Conservation (phyloP, 2,329 filamentous ascomycete species). For the Colletotrichum acutatum region DNA sequence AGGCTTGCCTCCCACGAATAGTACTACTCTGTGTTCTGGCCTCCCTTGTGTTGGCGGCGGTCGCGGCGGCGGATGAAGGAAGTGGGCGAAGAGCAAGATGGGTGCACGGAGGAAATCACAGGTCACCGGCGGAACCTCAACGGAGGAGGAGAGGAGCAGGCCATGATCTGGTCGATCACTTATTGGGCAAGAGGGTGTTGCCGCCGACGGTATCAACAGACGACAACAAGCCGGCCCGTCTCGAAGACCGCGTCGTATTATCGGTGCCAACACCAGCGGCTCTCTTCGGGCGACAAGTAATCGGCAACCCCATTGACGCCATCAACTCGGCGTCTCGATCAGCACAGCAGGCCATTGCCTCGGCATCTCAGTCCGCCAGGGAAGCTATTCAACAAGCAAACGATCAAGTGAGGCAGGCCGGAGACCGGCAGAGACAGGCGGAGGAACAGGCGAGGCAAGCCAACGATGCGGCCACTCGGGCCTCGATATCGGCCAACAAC, state of each 20-base stretch:
- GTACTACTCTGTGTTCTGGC: constrained; percentile 16
- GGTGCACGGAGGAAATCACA: constrained; percentile 2
- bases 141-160: background rate
- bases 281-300: constrained; percentile 23
- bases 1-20: constrained; percentile 32
- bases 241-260: constrained; percentile 31
- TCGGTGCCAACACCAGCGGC: constrained; percentile 25
- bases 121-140: constrained; percentile 13
- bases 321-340: constrained; percentile 32
- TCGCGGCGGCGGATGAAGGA: background rate
- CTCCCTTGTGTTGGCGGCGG: constrained; percentile 2
- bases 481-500: constrained; percentile 39
- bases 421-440: constrained; percentile 39
- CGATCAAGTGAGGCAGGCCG: constrained; percentile 39
- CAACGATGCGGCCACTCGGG: constrained; percentile 39
- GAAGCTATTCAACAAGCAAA: constrained; percentile 41
- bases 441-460: constrained; percentile 38
- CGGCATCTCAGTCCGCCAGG: constrained; percentile 29
- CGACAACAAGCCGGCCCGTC: constrained; percentile 11
- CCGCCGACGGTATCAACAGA: constrained; percentile 26
- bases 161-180: background rate
- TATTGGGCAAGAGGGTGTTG: background rate
- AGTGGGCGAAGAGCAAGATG: constrained; percentile 14
- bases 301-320: constrained; percentile 26
- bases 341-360: constrained; percentile 32